Base-by-base conservation (phyloP, 2,329 filamentous ascomycete genomes). In the Arthroderma sp. region DNA sequence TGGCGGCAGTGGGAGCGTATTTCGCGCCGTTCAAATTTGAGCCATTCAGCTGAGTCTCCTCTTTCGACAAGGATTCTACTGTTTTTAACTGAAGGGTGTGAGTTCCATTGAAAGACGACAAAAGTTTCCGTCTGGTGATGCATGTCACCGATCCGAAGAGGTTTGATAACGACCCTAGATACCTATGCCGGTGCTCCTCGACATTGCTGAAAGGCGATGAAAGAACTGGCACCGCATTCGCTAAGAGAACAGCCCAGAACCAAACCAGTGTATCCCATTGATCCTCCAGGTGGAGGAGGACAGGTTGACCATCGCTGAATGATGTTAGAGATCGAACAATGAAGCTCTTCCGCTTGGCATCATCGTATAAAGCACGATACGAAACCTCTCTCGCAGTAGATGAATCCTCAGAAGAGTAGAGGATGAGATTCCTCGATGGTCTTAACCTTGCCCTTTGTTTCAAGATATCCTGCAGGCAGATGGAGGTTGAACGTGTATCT, bases 161-260 rank as follows among this genome's bases (percentile, higher is more conserved):
- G 10, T 28, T 40, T 10, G 29, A 29, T 11, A 40, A 15, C 7
- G n/a, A 11, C 38, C 29, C 27, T 29, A 40, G 29, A 28, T 40
- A 29, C 38, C 29, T 10, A 1, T 28, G 22, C 22, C 38, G 38
- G 11, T 40, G 38, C 3, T 40, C 38, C 5, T 28, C 22, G 29
- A 29, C 38, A 29, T 59, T 56, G 27, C 53, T 49, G 6, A 67
- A 52, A 3, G 60, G 51, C 2, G 60, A 55, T 1, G 61, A 65
- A n/a, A 67, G 58, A 10, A 57, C 60, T 4, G 65, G 66, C 4
- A 66, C 43, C 27, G 54, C 54, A 5, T 64, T 61, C 1, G 63
- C 64, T n/a, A 57, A 48, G 2, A 63, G 48, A 2, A 58, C 55
- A 2, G 63, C 52, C 66, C 66, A 70, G 45, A 68, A 64, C 65